Conservation (phyloP, 1,139 yeast genomes). For the Arxiozyma telluris region DNA sequence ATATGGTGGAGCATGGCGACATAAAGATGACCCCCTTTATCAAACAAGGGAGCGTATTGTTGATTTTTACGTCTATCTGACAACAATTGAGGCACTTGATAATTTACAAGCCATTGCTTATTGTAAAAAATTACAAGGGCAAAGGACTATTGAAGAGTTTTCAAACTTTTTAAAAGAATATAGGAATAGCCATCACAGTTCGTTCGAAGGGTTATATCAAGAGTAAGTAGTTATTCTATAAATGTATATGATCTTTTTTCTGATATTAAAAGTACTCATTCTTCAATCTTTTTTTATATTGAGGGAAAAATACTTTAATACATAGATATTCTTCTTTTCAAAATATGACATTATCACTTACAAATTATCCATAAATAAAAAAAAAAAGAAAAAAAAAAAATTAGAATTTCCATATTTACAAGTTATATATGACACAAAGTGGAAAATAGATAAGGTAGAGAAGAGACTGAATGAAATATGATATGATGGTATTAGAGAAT, state of each 20-base stretch:
- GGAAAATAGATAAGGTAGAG: too few relatives aligned
- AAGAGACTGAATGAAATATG: neutral
- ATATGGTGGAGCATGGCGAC: conserved; percentile 25
- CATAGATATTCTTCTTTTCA: too few relatives aligned
- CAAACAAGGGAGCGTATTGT: conserved; percentile 24
- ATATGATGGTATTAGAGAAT: neutral
- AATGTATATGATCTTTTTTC: neutral
- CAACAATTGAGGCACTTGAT: conserved; percentile 17
- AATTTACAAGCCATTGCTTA: conserved; percentile 23
- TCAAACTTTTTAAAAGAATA: conserved; percentile 19
- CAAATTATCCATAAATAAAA: too few relatives aligned
- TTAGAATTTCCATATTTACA: too few relatives aligned
- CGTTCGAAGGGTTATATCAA: conserved; percentile 15
- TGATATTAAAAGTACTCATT: too few relatives aligned
- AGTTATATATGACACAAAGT: neutral
- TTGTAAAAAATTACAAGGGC: conserved; percentile 14
- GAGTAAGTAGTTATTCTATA: neutral
- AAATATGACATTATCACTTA: too few relatives aligned
- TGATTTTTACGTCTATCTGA: conserved; percentile 26
- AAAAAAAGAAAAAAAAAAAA: too few relatives aligned
- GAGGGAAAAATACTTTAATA: too few relatives aligned
- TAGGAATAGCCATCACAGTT: conserved; percentile 17
- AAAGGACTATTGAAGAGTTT: conserved; percentile 10
- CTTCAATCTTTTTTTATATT: too few relatives aligned
- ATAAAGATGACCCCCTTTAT: conserved; percentile 17